Base-by-base conservation (phyloP, 768 basidiomycete species). In the Saitozyma sp. region DNA sequence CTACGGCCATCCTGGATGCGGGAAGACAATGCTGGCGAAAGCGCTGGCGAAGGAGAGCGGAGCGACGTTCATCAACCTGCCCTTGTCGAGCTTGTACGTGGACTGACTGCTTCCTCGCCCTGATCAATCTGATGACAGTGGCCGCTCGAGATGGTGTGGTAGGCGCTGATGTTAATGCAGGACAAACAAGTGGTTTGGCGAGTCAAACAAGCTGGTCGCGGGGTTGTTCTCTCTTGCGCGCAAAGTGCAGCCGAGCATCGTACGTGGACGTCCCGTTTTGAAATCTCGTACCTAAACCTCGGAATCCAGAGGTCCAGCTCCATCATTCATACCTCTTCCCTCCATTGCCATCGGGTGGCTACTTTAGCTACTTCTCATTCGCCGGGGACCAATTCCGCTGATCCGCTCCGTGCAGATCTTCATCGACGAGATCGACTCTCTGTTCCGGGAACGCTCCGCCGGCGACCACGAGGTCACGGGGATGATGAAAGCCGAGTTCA, bases 11-110 rank as follows among this genome's bases (percentile, higher is more conserved):
- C 96, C 96, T 17, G 95, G 96, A 7, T 99, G 96, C 68, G 96
- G 96, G 29, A 99, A 99, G 83, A 98, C 96, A 1, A 94, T 99
- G 92, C 84, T 99, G n/a, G 96, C 96, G 1, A 95, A 95, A 77
- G 95, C 95, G 1, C 84, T 99, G 8, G 96, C 96, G 11, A 96
- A 95, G 77, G 94, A 99, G 82, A 92, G 90, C 3, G 91, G 92
- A 16, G 96, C 96, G 8, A 95, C 93, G 0, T 99, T 99, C 76
- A 95, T 97, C 82, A 91, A 91, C 78, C 84, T 91, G 62, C 85
- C 88, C 7, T 85, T 88, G 42, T 88, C 87, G 3, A 86, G 86
- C 9, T 82, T 91, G 65, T 79, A 61, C 70, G 79, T 56, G 17
- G 3, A 55, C 6, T 40, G 14, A 2, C 41, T 29, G 49, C 42